These are phyloP conservation scores for Chlorociboria aeruginascens DNA, from an alignment of 495 filamentous ascomycete species.

Conservation along the genomic window DNA sequence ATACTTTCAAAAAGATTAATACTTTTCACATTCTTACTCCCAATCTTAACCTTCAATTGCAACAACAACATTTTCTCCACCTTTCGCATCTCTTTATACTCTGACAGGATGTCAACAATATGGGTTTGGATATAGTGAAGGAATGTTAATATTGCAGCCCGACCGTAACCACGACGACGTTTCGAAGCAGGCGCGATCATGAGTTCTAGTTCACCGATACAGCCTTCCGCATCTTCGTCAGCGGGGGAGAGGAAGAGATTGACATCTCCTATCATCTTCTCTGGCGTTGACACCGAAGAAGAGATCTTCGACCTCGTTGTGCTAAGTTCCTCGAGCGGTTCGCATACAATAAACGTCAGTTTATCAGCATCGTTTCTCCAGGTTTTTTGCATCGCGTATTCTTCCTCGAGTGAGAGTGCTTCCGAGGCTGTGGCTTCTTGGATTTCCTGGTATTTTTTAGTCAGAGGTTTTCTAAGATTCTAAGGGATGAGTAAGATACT, in stretches of 20 bases:
- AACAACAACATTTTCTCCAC: conserved; percentile 3
- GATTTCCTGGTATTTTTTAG: conserved; percentile 45
- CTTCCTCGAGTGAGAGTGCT: conserved; percentile 60
- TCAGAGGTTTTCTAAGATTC: background rate
- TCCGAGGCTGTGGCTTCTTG: conserved; percentile 78
- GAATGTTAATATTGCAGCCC: conserved; percentile 53
- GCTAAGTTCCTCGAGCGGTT: conserved; percentile 12
- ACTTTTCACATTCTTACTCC: conserved; percentile 39
- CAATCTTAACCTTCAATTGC: conserved; percentile 48
- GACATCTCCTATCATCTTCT: conserved; percentile 69
- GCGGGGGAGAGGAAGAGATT: conserved; percentile 63
- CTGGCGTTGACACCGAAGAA: conserved; percentile 12
- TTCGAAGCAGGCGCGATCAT: conserved; percentile 61
- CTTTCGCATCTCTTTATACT: conserved; percentile 32
- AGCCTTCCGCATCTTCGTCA: conserved; percentile 21
- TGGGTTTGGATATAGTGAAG: conserved; percentile 47
- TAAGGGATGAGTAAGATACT: conserved; percentile 27
- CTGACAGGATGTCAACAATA: conserved; percentile 38
- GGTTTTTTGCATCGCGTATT: conserved; percentile 72
- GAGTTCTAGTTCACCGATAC: conserved; percentile 71
- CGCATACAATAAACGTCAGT: conserved; percentile 59
- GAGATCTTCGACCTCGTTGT: background rate
- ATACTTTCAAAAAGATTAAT: conserved; percentile 48
- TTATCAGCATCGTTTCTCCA: conserved; percentile 72
- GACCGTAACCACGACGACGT: conserved; percentile 54